A percentile compares a stretch with the other conserved stretches of the same genome.
These are phyloP conservation scores for Aureobasidium sp. DNA, from an alignment of 2,329 filamentous ascomycete genomes.

Conservation along the genomic window DNA sequence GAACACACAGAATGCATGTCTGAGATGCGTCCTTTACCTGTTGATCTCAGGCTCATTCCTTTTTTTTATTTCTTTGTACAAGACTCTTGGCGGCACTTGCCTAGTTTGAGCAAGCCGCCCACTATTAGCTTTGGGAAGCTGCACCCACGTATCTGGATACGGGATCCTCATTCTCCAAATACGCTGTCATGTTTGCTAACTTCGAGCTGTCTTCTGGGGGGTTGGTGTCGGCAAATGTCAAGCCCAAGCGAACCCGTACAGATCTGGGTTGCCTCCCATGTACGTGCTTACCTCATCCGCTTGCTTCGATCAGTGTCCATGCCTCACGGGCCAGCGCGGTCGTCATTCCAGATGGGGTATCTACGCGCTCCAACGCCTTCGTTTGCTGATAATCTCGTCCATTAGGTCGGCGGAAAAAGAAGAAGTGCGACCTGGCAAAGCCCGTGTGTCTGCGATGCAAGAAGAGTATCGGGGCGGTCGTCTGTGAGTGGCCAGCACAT, in stretches of 20 bases:
- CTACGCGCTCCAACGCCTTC: too few species aligned
- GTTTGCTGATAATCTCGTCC: not conserved
- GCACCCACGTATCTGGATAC: not conserved
- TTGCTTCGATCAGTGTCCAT: not conserved
- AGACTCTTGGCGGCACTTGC: not conserved
- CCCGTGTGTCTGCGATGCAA: slow-evolving; percentile 3
- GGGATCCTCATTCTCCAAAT: slow-evolving; percentile 1
- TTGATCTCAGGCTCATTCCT: not conserved
- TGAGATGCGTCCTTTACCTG: too few species aligned
- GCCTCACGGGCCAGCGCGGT: not conserved
- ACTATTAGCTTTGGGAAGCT: not conserved
- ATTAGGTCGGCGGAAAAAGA: slow-evolving; percentile 12
- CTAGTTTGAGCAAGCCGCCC: not conserved
- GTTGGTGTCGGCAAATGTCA: slow-evolving; percentile 6
- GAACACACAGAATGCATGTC: not conserved
- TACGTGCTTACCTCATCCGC: not conserved
- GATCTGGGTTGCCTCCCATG: slow-evolving; percentile 12
- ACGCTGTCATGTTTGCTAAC: slow-evolving; percentile 15
- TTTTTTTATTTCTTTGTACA: not conserved
- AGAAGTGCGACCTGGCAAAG: slow-evolving; percentile 10
- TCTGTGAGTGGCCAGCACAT: slow-evolving; percentile 10
- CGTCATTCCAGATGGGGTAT: not conserved
- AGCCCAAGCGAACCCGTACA: slow-evolving; percentile 9
- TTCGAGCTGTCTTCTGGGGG: slow-evolving; percentile 12
- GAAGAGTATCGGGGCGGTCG: not conserved